Percentiles rank a stretch among this genome's conserved stretches.
Evolutionary conservation across 176 grass and related monocot species (phyloP).

Genomic region (Tillandsia fasciculata): DNA sequence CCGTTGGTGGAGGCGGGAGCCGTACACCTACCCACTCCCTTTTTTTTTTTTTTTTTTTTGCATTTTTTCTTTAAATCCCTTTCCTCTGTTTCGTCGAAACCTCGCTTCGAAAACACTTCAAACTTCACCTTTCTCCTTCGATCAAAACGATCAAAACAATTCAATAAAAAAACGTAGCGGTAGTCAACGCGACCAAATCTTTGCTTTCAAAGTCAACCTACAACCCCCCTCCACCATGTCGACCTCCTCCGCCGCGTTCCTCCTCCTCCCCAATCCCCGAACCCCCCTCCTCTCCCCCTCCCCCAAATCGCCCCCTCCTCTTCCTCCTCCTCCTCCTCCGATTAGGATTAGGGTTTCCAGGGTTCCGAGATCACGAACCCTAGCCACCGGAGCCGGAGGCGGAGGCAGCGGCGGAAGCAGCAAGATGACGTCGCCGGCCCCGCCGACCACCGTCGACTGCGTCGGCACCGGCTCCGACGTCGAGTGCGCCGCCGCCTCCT

Average conservation of each 20-base stretch:
- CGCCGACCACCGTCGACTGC: conserved; percentile 28
- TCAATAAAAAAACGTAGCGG: too few relatives aligned
- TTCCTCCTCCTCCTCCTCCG: conserved; percentile 1
- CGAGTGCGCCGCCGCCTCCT: conserved; percentile 30
- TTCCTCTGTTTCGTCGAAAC: too few relatives aligned
- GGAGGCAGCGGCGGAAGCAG: conserved; percentile 5
- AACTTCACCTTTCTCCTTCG: too few relatives aligned
- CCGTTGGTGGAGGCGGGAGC: too few relatives aligned
- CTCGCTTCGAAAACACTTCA: too few relatives aligned
- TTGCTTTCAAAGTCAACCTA: background rate
- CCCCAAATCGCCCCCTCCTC: background rate
- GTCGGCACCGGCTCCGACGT: conserved; percentile 48
- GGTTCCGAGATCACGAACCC: background rate
- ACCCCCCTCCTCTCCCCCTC: background rate
- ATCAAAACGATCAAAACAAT: too few relatives aligned
- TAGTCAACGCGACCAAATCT: background rate
- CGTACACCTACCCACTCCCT: too few relatives aligned
- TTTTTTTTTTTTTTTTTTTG: too few relatives aligned
- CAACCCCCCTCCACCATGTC: conserved; percentile 20
- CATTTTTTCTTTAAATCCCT: too few relatives aligned
- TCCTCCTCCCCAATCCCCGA: background rate
- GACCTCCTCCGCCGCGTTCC: conserved; percentile 6
- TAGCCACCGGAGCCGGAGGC: conserved; percentile 2
- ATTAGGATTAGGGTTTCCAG: background rate
- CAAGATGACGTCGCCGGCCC: conserved; percentile 3